A percentile compares a stretch with the other conserved stretches of the same genome.
These are phyloP conservation scores for Monosporascus sp. DNA, from an alignment of 2,329 filamentous ascomycete species.

Conservation along the genomic window DNA sequence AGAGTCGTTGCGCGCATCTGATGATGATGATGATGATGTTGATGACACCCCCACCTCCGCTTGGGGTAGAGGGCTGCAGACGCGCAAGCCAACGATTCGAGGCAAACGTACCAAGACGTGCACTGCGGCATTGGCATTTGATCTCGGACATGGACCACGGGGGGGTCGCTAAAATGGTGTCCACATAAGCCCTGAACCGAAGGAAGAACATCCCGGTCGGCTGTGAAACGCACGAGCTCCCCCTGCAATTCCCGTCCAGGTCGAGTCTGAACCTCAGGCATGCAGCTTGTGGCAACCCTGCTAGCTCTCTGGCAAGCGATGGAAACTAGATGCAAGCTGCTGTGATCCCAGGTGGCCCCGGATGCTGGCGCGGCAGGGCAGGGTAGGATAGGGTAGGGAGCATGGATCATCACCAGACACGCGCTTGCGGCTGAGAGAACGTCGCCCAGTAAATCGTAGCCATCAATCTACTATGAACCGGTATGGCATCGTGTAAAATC, in stretches of 20 bases:
- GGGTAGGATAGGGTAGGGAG: neutral
- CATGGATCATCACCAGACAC: conserved; percentile 1
- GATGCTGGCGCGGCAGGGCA: neutral
- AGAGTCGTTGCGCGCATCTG: neutral
- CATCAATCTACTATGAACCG: neutral
- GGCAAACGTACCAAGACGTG: neutral
- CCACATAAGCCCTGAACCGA: conserved; percentile 31
- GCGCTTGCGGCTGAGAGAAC: conserved; percentile 9
- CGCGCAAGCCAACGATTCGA: neutral
- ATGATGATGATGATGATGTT: neutral
- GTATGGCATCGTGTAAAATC: neutral
- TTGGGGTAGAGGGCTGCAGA: neutral
- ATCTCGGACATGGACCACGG: conserved; percentile 1
- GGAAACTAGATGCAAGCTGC: conserved; percentile 19
- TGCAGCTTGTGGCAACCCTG: conserved; percentile 35
- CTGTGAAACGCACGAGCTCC: conserved; percentile 47
- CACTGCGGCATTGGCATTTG: neutral
- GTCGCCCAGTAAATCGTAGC: neutral
- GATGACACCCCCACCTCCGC: neutral
- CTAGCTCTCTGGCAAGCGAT: conserved; percentile 36
- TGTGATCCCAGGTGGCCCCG: conserved; percentile 12
- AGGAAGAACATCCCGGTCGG: conserved; percentile 33
- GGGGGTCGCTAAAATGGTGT: conserved; percentile 16
- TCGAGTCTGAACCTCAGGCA: conserved; percentile 31
- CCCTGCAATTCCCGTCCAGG: conserved; percentile 41